phyloP scores from a whole-genome alignment of 2,329 filamentous ascomycete genomes.

The Paramyrothecium sp. region DNA sequence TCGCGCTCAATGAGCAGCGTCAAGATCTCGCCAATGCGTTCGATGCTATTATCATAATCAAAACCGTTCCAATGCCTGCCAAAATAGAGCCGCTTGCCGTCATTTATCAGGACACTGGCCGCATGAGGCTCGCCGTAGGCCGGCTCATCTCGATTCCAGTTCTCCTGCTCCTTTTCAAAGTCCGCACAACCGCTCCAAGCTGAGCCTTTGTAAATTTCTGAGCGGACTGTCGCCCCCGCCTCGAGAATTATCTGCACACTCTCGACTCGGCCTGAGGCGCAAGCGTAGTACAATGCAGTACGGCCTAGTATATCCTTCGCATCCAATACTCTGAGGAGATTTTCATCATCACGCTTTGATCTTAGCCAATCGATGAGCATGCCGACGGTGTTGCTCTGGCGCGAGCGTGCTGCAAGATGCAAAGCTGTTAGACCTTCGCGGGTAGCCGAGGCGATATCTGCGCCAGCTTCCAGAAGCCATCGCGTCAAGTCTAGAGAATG shows the following conservation, averaged over 20 bases:
- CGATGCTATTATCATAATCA: no score
- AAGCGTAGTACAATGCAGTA: slow-evolving; percentile 20
- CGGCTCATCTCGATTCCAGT: neutral
- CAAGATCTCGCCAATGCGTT: no score
- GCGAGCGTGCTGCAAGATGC: slow-evolving; percentile 32
- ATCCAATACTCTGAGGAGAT: neutral
- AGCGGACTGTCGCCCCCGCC: neutral
- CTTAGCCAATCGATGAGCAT: slow-evolving; percentile 15
- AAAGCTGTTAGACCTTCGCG: slow-evolving; percentile 31
- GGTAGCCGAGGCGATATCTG: slow-evolving; percentile 26
- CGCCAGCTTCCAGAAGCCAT: slow-evolving; percentile 31
- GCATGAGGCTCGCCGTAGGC: neutral
- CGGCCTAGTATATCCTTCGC: neutral
- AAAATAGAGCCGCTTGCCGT: no score
- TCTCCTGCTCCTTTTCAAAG: neutral
- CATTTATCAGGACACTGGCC: neutral
- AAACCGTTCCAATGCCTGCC: no score
- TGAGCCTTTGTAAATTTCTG: neutral
- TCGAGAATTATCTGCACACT: neutral
- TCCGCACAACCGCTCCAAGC: neutral
- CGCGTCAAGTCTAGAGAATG: slow-evolving; percentile 17
- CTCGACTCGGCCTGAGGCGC: slow-evolving; percentile 11
- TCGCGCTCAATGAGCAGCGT: neutral
- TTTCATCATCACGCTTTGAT: neutral
- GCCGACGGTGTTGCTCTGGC: slow-evolving; percentile 29